Evolutionary conservation across 1,139 yeast genomes (phyloP).

Genomic region (Scheffersomyces titani): DNA sequence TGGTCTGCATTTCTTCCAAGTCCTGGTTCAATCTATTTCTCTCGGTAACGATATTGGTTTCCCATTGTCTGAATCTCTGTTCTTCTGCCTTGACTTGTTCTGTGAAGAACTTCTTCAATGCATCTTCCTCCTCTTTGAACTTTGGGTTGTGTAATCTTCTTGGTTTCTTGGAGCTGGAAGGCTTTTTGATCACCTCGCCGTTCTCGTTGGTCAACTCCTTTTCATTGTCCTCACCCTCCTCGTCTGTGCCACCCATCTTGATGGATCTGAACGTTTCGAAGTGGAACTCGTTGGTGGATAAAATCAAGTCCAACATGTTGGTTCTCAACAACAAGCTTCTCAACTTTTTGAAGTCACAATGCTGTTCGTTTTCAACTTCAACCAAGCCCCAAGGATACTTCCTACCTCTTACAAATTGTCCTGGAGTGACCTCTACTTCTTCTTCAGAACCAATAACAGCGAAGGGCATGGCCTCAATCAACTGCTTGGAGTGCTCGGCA

Average conservation of each 20-base stretch:
- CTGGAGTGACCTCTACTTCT: slow-evolving; percentile 76
- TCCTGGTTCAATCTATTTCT: slow-evolving; percentile 93
- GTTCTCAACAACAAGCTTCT: slow-evolving; percentile 88
- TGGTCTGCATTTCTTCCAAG: slow-evolving; percentile 81
- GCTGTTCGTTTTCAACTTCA: slow-evolving; percentile 93
- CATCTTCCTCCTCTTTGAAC: slow-evolving; percentile 94
- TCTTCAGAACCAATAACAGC: slow-evolving; percentile 91
- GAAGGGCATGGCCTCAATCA: slow-evolving; percentile 92
- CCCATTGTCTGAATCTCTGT: slow-evolving; percentile 98
- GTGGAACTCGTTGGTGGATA: slow-evolving; percentile 89
- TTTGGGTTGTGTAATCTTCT: slow-evolving; percentile 77
- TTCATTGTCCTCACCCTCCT: slow-evolving; percentile 22
- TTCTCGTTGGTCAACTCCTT: slow-evolving; percentile 32
- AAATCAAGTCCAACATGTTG: slow-evolving; percentile 86
- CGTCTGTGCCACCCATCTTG: slow-evolving; percentile 66
- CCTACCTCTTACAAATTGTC: slow-evolving; percentile 81
- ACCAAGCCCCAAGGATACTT: slow-evolving; percentile 98
- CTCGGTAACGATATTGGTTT: slow-evolving; percentile 90
- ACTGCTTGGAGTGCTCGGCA: slow-evolving; percentile 77
- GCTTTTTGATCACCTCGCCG: slow-evolving; percentile 36
- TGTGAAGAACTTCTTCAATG: slow-evolving; percentile 92
- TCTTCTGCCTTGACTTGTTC: slow-evolving; percentile 98
- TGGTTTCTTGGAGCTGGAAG: slow-evolving; percentile 41
- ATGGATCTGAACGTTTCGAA: slow-evolving; percentile 85
- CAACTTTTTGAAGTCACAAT: slow-evolving; percentile 92